phyloP scores from a whole-genome alignment of 1,284 basidiomycete genomes.

The Apiotrichum veenhuisii region DNA sequence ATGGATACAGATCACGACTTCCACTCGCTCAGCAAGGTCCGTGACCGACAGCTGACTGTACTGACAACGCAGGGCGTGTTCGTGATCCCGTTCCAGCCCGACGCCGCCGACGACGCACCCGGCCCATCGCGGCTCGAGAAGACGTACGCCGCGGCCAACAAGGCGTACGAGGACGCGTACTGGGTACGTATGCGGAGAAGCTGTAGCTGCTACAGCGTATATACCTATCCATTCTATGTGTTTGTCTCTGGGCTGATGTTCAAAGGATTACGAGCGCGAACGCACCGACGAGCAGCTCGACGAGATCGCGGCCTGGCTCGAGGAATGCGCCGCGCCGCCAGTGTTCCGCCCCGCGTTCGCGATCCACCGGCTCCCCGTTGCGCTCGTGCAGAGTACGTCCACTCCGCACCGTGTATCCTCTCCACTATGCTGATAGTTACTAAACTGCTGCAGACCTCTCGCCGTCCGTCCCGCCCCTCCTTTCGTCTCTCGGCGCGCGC shows the following conservation, averaged over 20 bases:
- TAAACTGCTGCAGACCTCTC: constrained; percentile 27
- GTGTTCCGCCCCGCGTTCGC: constrained; percentile 18
- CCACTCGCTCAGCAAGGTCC: constrained; percentile 37
- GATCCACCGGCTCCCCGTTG: constrained; percentile 31
- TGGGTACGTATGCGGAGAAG: too few relatives aligned
- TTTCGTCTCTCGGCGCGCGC: constrained; percentile 3
- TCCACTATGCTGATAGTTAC: background rate
- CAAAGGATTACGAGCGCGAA: constrained; percentile 29
- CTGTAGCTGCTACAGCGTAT: too few relatives aligned
- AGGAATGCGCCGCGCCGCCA: constrained; percentile 18
- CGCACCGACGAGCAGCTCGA: constrained; percentile 32
- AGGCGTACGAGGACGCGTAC: constrained; percentile 20
- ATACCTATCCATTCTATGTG: too few relatives aligned
- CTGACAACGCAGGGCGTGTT: constrained; percentile 33
- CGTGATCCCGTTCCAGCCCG: constrained; percentile 30
- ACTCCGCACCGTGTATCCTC: background rate
- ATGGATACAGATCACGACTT: constrained; percentile 19
- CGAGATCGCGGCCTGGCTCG: constrained; percentile 38
- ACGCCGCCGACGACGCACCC: constrained; percentile 16
- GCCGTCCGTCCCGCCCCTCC: constrained; percentile 8
- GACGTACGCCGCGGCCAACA: constrained; percentile 23
- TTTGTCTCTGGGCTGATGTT: background rate
- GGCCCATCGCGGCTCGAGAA: constrained; percentile 9
- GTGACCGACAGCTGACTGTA: background rate
- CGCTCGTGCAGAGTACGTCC: constrained; percentile 36